Evolutionary conservation across 805 yeast species (phyloP).

Genomic region (Candida koratica): DNA sequence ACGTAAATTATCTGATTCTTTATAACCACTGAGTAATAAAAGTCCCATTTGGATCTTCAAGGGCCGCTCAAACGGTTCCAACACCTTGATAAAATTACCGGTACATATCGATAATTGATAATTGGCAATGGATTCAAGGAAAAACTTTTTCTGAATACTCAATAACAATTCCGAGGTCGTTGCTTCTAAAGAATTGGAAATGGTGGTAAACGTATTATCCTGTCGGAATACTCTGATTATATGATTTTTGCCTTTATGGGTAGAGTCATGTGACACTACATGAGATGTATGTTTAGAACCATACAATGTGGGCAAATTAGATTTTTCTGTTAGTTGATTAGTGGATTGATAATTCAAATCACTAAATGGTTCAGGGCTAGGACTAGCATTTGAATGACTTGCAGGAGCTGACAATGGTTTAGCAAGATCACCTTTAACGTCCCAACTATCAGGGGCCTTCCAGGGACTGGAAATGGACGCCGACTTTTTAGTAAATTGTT

Average conservation of each 20-base stretch:
- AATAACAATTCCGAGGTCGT: slow-evolving; percentile 71
- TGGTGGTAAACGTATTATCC: slow-evolving; percentile 80
- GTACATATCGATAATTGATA: slow-evolving; percentile 71
- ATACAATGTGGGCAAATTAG: slow-evolving; percentile 29
- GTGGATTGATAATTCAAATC: slow-evolving; percentile 5
- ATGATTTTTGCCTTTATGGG: slow-evolving; percentile 33
- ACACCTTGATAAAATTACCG: slow-evolving; percentile 70
- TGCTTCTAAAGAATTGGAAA: slow-evolving; percentile 74
- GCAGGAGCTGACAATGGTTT: background rate
- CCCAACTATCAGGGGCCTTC: slow-evolving; percentile 51
- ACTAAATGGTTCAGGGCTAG: background rate
- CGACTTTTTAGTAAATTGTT: slow-evolving; percentile 1
- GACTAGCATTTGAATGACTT: background rate
- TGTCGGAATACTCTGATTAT: slow-evolving; percentile 73
- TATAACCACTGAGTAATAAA: slow-evolving; percentile 71
- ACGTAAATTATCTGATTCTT: slow-evolving; percentile 68
- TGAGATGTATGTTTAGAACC: slow-evolving; percentile 26
- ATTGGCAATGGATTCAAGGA: slow-evolving; percentile 63
- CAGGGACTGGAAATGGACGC: slow-evolving; percentile 19
- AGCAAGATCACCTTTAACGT: slow-evolving; percentile 30
- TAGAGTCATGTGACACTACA: slow-evolving; percentile 13
- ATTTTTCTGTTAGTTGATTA: slow-evolving; percentile 1
- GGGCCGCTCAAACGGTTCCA: slow-evolving; percentile 72
- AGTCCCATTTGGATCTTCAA: slow-evolving; percentile 71
- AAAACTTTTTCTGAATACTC: slow-evolving; percentile 72